A percentile compares a stretch with the other conserved stretches of the same genome.
phyloP scores from a whole-genome alignment of 2,329 filamentous ascomycete genomes.

The Dothistroma septosporum region DNA sequence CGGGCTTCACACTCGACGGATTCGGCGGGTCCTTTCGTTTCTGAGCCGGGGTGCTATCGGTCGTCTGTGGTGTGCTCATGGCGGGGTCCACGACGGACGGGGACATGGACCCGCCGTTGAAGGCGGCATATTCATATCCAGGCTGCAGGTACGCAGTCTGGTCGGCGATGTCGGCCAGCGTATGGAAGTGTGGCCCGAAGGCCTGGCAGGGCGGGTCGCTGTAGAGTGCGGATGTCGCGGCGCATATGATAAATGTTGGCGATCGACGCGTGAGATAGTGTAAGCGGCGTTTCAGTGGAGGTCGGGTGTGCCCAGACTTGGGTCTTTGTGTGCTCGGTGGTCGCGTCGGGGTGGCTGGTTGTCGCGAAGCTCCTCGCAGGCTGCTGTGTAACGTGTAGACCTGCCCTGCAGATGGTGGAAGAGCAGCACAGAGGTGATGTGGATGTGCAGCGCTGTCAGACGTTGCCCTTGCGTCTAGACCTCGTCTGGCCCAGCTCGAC shows the following conservation, averaged over 20 bases:
- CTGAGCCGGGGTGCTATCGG: constrained; percentile 10
- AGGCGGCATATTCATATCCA: constrained; percentile 61
- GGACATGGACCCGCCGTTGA: constrained; percentile 15
- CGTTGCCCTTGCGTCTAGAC: neutral
- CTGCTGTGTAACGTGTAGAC: neutral
- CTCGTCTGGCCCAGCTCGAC: neutral
- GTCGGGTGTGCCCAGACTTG: neutral
- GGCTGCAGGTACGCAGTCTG: constrained; percentile 79
- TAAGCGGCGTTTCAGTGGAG: neutral
- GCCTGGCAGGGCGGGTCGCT: constrained; percentile 9
- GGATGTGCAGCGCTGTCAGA: neutral
- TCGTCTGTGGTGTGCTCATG: constrained; percentile 5
- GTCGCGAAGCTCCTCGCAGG: neutral
- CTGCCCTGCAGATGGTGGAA: neutral
- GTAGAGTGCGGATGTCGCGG: neutral
- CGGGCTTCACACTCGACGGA: constrained; percentile 23
- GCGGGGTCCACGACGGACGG: constrained; percentile 18
- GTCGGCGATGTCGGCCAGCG: constrained; percentile 34
- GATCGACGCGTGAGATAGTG: neutral
- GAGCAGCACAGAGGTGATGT: neutral
- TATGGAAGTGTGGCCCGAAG: constrained; percentile 18
- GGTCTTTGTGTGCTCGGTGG: neutral
- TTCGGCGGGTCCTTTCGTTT: constrained; percentile 30
- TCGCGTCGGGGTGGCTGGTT: neutral
- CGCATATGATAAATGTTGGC: neutral